Evolutionary conservation across 495 filamentous ascomycete genomes (phyloP), one percentile per base, ranked within the genome.

Genomic region (Neurospora tetrasperma): DNA sequence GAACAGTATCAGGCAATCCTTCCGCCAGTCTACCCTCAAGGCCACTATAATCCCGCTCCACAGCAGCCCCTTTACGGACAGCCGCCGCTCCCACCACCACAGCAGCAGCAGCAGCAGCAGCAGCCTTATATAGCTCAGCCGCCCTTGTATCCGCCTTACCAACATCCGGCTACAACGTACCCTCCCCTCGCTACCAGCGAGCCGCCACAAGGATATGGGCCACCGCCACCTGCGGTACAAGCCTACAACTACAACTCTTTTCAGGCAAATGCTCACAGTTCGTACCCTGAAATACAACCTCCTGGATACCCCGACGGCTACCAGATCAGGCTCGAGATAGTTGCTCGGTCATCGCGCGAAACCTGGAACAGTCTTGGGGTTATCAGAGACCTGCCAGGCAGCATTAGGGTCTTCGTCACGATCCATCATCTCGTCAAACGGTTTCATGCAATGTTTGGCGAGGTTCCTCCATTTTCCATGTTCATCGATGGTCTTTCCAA

Each of bases 401-500:
- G 86, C 75, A 84, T 91, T 69, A 85, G 89, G 69, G 84, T 93
- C 9, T 88, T 87, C 73, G 88, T 88, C 69, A 83, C 90, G 9
- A 86, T 94, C 71, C 85, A 90, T 73, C 89, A 91, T 78, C 77
- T 88, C 16, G 81, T 85, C 72, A 78, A 83, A 70, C 86, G 85
- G 69, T 92, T 88, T 75, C 80, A 82, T 18, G 78, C 80, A 18
- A 82, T 80, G 41, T 93, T 90, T 76, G 77, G 82, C 16, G 85
- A 87, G 42, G 84, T 85, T 44, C 88, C 88, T 0, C 82, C 82
- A 35, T 75, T 94, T 42, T 72, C 85, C 72, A 84, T 91, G 80
- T 90, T 94, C 73, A 85, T 89, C 42, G 89, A 92, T 71, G 90
- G 89, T 16, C 82, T 94, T 62, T 88, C 86, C 27, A 89, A 89